Evolutionary conservation across 129 eudicot species (phyloP).

Genomic region (Flaveria brownii): DNA sequence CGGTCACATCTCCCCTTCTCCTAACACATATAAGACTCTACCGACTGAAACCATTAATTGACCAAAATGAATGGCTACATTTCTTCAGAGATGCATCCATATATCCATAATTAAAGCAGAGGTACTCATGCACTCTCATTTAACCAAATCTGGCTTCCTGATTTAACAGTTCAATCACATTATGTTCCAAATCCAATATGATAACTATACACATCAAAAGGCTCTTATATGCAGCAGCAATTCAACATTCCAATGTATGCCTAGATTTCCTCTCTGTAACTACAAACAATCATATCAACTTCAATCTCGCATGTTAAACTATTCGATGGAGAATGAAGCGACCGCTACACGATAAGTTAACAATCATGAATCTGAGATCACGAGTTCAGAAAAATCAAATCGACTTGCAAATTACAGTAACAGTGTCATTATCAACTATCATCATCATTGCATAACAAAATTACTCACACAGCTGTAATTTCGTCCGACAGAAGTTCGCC

Average conservation of each 20-base stretch:
- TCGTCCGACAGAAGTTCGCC: slow-evolving; percentile 75
- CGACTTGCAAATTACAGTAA: background rate
- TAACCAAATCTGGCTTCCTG: background rate
- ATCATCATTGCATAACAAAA: background rate
- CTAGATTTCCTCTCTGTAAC: background rate
- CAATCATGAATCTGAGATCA: background rate
- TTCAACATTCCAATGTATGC: background rate
- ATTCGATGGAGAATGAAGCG: background rate
- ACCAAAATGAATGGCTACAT: background rate
- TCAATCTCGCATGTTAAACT: background rate
- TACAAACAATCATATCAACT: background rate
- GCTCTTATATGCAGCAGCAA: background rate
- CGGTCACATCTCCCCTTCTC: slow-evolving; percentile 2
- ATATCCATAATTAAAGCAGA: background rate
- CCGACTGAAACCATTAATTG: background rate
- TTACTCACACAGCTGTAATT: slow-evolving; percentile 75
- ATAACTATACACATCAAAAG: slow-evolving; percentile 4
- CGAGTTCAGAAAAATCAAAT: background rate
- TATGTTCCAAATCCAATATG: slow-evolving; percentile 9
- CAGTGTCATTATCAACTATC: background rate
- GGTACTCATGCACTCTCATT: background rate
- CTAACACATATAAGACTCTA: slow-evolving; percentile 19
- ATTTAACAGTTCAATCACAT: slow-evolving; percentile 1
- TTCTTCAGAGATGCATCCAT: slow-evolving; percentile 1
- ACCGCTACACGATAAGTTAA: background rate